A percentile compares a stretch with the other conserved stretches of the same genome.
These are phyloP conservation scores for Triticum monococcum DNA, from an alignment of 176 grass and related monocot genomes.

Conservation along the genomic window DNA sequence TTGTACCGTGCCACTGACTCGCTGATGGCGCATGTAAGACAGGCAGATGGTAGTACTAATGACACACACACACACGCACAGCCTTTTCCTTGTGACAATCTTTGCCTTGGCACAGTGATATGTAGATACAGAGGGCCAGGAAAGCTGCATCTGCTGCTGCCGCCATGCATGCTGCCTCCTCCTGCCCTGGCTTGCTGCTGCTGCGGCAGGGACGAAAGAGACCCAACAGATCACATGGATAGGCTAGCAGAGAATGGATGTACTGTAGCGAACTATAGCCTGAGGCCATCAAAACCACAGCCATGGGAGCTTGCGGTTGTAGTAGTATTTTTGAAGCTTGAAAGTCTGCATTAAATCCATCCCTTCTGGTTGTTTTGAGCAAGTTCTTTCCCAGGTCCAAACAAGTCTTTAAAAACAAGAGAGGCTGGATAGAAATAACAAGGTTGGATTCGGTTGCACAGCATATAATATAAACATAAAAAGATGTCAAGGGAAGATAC, in stretches of 20 bases:
- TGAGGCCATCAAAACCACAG: background rate
- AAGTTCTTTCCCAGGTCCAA: constrained; percentile 20
- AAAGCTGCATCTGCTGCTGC: constrained; percentile 30
- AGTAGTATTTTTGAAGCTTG: background rate
- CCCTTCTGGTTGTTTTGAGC: constrained; percentile 44
- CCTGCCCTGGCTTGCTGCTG: constrained; percentile 37
- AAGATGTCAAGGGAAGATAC: background rate
- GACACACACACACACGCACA: constrained; percentile 14
- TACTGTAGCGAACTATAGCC: background rate
- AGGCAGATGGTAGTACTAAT: background rate
- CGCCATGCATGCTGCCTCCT: constrained; percentile 26
- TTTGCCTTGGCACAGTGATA: constrained; percentile 32
- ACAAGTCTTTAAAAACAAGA: constrained; percentile 12
- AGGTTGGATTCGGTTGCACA: background rate
- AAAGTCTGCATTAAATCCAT: constrained; percentile 24
- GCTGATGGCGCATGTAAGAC: constrained; percentile 25
- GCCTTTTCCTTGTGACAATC: constrained; percentile 35
- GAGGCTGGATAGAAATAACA: background rate
- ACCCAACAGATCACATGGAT: constrained; percentile 63
- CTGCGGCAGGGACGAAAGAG: constrained; percentile 49
- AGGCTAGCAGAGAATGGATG: constrained; percentile 2
- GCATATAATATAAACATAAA: background rate
- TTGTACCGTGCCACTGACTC: constrained; percentile 19
- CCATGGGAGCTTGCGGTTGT: background rate
- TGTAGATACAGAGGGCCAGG: background rate